Evolutionary conservation across 2,329 filamentous ascomycete species (phyloP), one percentile per base, ranked within the genome.

Genomic region (Fusarium euwallaceae): DNA sequence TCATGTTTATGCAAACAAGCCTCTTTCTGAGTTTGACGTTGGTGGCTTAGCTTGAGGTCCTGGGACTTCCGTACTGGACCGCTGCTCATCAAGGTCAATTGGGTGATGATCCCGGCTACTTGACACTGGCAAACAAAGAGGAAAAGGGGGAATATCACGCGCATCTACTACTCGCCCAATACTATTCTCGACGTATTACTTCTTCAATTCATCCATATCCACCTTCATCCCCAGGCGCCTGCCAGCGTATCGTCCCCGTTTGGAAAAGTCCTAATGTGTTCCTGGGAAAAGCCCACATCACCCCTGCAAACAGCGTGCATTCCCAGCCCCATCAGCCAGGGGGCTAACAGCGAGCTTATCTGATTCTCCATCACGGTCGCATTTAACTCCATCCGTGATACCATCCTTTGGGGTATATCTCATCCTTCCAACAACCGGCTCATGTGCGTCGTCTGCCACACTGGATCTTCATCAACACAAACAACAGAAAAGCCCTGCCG

Each of bases 401-500:
- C 16, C 48, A 32, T 29, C 24, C 24, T 53, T 17, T 17, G 24
- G 17, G 10, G 48, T 53, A 53, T 32, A 20, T 53, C 24, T 53
- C 10, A 53, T 32, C 48, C 27, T 53, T 27, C 8, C 4, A 72
- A 32, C 4, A 48, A 4, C 6, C 43, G 66, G 2, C 45, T 69
- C 79, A 81, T 80, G 32, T 81, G 79, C 17, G 75, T 81, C 2
- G 79, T 81, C n/a, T 66, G 73, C 79, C 78, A 81, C 1, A 79
- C 45, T 2, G 72, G 70, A 16, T 81, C 79, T 2, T 80, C 66
- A 2, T 81, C 79, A 2, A 76, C 66, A 0, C 63, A 8, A 7
- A 79, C 56, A 0, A 76, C 10, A 1, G 48, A 58, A 41, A 81
- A 81, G 0, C 76, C 75, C 17, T 79, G 74, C 1, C 66, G 58